Conservation (phyloP, 2,329 filamentous ascomycete genomes). For the Dactylonectria estremocensis region DNA sequence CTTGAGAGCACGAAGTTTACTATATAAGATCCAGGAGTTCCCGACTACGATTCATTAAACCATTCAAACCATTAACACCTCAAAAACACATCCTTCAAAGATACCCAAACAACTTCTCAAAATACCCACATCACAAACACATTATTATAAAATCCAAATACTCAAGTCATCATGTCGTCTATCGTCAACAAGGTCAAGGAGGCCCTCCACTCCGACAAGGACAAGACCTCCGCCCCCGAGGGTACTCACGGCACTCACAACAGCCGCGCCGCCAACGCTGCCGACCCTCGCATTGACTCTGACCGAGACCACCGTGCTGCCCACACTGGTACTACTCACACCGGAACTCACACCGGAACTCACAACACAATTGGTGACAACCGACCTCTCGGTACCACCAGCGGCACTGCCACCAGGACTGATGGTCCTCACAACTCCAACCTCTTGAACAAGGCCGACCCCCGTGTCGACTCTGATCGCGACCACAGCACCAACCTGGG, state of each 20-base stretch:
- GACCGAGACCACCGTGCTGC: conserved; percentile 60
- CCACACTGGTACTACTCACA: conserved; percentile 31
- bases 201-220: conserved; percentile 63
- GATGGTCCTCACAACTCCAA: conserved; percentile 64
- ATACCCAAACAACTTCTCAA: conserved; percentile 32
- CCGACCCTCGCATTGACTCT: conserved; percentile 67
- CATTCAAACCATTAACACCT: conserved; percentile 16
- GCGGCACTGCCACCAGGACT: conserved; percentile 36
- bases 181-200: conserved; percentile 75
- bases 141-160: conserved; percentile 19
- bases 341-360: background rate
- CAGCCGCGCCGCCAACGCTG: conserved; percentile 56
- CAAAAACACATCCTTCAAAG: conserved; percentile 28
- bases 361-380: background rate
- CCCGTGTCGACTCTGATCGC: conserved; percentile 69
- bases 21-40: conserved; percentile 45
- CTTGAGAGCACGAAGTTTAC: conserved; percentile 1
- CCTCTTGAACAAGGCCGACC: conserved; percentile 66
- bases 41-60: background rate
- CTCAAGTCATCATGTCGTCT: conserved; percentile 64
- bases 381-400: background rate
- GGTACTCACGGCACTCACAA: conserved; percentile 42
- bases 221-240: conserved; percentile 53
- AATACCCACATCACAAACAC: conserved; percentile 21
- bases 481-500: conserved; percentile 55